Evolutionary conservation across 352 stramenopile species (phyloP), one percentile per base, ranked within the genome.

Genomic region (Thalassiosira ordinaria): DNA sequence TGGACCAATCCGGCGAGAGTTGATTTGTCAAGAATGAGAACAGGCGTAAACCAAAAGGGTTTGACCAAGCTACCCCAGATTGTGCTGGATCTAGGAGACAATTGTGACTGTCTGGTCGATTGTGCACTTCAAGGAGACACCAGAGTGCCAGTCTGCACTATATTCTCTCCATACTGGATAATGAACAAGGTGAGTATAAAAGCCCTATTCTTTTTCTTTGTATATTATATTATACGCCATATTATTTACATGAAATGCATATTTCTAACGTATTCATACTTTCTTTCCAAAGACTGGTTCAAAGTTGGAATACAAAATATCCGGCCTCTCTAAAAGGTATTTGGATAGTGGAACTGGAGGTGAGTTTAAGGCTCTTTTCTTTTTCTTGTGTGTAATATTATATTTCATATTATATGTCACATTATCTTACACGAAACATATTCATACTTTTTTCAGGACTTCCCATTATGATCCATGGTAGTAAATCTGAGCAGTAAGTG

Each of bases 171-270:
- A 11, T 86, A 74, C 68, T 89, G 67, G 74, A 55, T 88, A n/a
- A 75, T 82, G n/a, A 89, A 89, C 46, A 89, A 84, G 57, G 78
- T 68, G 39, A 76, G 80, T 14, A 69, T 78, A 31, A 68, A n/a
- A 11, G 6, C 67, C 8, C 31, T 35, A 14, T 39, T 63, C 37
- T n/a, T n/a, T n/a, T n/a, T n/a, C n/a, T n/a, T n/a, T n/a, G n/a
- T n/a, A n/a, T n/a, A n/a, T n/a, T n/a, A n/a, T n/a, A n/a, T n/a
- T n/a, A n/a, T n/a, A n/a, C n/a, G n/a, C n/a, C n/a, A n/a, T n/a
- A n/a, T n/a, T n/a, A n/a, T n/a, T n/a, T n/a, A n/a, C n/a, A n/a
- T n/a, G n/a, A n/a, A n/a, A n/a, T n/a, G n/a, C n/a, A n/a, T n/a
- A n/a, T n/a, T n/a, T n/a, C n/a, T n/a, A n/a, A n/a, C n/a, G n/a